Conservation (phyloP, 2,329 filamentous ascomycete species). For the Tolypocladium album region DNA sequence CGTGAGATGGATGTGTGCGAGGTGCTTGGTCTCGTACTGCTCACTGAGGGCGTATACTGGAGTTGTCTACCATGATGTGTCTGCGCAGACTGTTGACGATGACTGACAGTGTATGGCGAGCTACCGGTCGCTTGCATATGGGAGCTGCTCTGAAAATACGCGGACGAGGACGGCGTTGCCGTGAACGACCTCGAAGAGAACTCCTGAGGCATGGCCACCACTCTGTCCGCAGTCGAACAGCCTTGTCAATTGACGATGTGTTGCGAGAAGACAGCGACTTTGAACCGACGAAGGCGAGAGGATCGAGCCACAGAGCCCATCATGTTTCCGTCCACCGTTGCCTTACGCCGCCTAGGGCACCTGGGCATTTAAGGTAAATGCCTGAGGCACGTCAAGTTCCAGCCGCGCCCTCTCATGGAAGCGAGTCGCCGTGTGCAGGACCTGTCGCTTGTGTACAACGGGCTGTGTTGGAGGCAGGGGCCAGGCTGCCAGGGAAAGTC, state of each 20-base stretch:
- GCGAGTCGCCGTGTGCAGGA: background rate
- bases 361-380: too few relatives aligned
- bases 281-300: background rate
- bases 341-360: background rate
- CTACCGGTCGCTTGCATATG: background rate
- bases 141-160: conserved; percentile 11
- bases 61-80: background rate
- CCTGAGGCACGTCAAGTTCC: background rate
- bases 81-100: background rate
- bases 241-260: background rate
- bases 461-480: too few relatives aligned
- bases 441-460: background rate
- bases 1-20: conserved; percentile 11
- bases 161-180: conserved; percentile 8
- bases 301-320: background rate
- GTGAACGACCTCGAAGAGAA: conserved; percentile 2
- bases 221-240: background rate
- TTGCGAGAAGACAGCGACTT: background rate
- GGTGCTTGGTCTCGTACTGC: conserved; percentile 7
- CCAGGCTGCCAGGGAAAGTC: too few relatives aligned
- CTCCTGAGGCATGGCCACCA: background rate
- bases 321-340: background rate
- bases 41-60: conserved; percentile 7
- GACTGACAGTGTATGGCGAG: background rate
- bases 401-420: background rate